Evolutionary conservation across 257 asterid species (phyloP).

Genomic region (Leonotis leonurus): DNA sequence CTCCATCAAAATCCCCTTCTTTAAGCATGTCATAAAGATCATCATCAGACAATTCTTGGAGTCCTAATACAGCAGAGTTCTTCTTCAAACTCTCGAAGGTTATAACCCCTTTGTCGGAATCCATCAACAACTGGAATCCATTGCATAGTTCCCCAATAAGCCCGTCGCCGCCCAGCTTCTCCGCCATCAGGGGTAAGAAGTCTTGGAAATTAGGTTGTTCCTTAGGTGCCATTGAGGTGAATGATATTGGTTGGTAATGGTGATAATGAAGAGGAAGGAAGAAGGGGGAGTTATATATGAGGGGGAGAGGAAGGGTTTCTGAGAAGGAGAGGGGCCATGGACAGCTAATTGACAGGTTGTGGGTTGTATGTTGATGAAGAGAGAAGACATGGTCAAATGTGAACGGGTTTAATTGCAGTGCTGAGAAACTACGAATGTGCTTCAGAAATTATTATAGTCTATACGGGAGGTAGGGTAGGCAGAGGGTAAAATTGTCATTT

Average conservation of each 20-base stretch:
- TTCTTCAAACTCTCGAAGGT: conserved; percentile 39
- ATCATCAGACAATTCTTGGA: conserved; percentile 31
- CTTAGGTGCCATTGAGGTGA: conserved; percentile 23
- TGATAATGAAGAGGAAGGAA: background rate
- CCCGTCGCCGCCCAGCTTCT: conserved; percentile 50
- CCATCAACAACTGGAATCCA: conserved; percentile 39
- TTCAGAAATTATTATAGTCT: background rate
- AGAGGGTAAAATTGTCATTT: background rate
- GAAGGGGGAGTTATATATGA: conserved; percentile 17
- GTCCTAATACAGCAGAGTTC: conserved; percentile 34
- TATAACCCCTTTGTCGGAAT: conserved; percentile 39
- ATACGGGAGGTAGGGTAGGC: background rate
- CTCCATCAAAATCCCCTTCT: conserved; percentile 57
- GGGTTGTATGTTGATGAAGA: background rate
- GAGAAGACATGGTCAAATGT: conserved; percentile 11
- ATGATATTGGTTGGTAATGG: background rate
- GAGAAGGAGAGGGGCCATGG: conserved; percentile 17
- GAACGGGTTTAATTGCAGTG: background rate
- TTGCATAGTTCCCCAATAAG: conserved; percentile 38
- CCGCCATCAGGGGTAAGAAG: conserved; percentile 48
- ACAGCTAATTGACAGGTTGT: conserved; percentile 25
- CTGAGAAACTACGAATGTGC: conserved; percentile 20
- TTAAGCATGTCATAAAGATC: conserved; percentile 31
- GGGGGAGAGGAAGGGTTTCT: conserved; percentile 21
- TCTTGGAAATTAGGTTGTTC: conserved; percentile 33